Evolutionary conservation across 139 green algal genomes (phyloP).

Genomic region (Coelastrella sp.): DNA sequence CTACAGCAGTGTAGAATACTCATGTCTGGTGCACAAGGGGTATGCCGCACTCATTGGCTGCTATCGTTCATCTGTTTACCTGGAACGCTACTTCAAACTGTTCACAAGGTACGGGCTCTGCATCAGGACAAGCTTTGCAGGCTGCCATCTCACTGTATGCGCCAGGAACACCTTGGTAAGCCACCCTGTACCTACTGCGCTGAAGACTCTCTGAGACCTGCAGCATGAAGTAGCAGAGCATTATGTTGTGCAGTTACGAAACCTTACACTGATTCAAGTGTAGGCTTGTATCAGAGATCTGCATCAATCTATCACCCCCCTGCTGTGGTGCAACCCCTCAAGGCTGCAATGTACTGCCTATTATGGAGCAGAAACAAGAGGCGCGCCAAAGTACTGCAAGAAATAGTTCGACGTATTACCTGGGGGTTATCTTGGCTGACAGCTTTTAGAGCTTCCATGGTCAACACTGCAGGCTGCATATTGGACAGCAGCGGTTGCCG

Average conservation of each 20-base stretch:
- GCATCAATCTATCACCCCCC: too few species aligned
- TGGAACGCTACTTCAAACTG: constrained; percentile 98
- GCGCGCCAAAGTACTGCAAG: too few species aligned
- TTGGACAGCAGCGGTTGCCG: constrained; percentile 1
- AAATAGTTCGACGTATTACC: too few species aligned
- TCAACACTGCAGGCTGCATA: constrained; percentile 18
- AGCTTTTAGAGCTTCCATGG: constrained; percentile 17
- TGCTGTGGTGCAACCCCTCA: too few species aligned
- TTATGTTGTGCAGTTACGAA: too few species aligned
- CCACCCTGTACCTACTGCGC: constrained; percentile 51
- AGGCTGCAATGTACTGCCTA: too few species aligned
- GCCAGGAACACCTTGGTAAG: constrained; percentile 93
- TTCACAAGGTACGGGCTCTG: constrained; percentile 88
- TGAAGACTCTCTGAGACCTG: neutral
- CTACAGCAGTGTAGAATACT: too few species aligned
- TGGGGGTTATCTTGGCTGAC: constrained; percentile 4
- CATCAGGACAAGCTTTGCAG: constrained; percentile 81
- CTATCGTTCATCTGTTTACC: constrained; percentile 45
- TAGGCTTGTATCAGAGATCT: too few species aligned
- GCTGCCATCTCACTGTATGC: constrained; percentile 96
- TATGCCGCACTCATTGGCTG: neutral
- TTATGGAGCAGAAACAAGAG: too few species aligned
- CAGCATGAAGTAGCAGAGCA: neutral
- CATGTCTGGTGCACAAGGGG: too few species aligned
- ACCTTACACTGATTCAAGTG: too few species aligned